These are phyloP conservation scores for Hypoxylon sp. DNA, from an alignment of 2,329 filamentous ascomycete species.

Conservation along the genomic window DNA sequence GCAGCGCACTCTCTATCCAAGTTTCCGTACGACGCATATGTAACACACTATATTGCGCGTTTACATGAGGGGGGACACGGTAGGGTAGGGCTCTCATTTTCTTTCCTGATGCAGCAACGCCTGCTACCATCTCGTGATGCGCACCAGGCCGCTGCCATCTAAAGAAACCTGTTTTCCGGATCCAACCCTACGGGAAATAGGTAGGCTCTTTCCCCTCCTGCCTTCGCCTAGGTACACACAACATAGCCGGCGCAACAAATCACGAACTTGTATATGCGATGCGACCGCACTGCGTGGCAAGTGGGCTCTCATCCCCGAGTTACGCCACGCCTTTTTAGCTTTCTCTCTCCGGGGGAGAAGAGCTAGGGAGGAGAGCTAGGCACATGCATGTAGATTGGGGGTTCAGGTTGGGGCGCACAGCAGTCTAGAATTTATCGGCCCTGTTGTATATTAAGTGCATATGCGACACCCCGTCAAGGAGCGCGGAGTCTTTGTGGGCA, in stretches of 20 bases:
- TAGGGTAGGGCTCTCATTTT: slow-evolving; percentile 6
- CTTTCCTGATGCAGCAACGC: slow-evolving; percentile 20
- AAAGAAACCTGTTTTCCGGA: slow-evolving; percentile 24
- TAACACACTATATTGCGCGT: neutral
- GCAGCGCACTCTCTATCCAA: neutral
- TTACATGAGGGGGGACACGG: neutral
- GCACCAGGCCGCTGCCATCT: slow-evolving; percentile 13
- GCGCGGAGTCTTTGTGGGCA: neutral
- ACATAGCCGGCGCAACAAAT: neutral
- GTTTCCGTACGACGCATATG: neutral
- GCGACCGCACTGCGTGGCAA: slow-evolving; percentile 37
- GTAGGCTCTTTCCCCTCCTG: neutral
- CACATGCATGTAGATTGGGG: neutral
- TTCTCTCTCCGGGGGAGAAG: neutral
- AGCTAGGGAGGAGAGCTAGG: neutral
- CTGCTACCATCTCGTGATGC: slow-evolving; percentile 24
- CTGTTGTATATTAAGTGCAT: slow-evolving; percentile 20
- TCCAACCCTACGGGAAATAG: slow-evolving; percentile 34
- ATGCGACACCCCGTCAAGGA: slow-evolving; percentile 2
- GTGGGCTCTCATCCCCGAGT: slow-evolving; percentile 10
- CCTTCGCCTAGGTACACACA: neutral
- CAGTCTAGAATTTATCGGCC: slow-evolving; percentile 18
- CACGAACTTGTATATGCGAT: slow-evolving; percentile 11
- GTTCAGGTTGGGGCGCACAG: neutral
- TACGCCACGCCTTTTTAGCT: slow-evolving; percentile 23